Evolutionary conservation across 768 basidiomycete genomes (phyloP).

Genomic region (Myochromella boudieri): DNA sequence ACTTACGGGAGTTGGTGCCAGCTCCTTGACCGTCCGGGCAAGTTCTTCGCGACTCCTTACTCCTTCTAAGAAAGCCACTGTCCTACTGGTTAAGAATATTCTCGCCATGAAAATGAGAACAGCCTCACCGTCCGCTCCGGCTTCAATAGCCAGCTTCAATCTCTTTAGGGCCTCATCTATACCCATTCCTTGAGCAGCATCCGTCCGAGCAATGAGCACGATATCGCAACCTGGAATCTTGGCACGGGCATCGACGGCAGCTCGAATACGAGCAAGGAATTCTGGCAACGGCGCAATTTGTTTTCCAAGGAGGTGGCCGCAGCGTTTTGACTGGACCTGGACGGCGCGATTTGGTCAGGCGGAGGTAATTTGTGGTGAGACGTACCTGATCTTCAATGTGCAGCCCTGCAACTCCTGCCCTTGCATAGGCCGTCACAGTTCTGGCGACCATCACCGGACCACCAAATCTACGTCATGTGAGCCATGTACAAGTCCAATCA

Average conservation of each 20-base stretch:
- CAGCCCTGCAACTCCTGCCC: conserved; percentile 49
- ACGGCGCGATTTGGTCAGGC: not conserved
- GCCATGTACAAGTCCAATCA: not conserved
- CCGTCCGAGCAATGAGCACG: conserved; percentile 52
- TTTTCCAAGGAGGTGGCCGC: conserved; percentile 56
- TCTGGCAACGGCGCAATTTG: conserved; percentile 50
- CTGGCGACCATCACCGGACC: conserved; percentile 57
- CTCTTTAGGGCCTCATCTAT: conserved; percentile 50
- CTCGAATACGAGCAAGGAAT: conserved; percentile 51
- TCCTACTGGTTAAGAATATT: conserved; percentile 14
- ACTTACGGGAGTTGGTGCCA: conserved; percentile 41
- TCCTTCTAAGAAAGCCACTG: conserved; percentile 55
- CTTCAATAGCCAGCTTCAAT: conserved; percentile 43
- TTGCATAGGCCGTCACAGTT: conserved; percentile 49
- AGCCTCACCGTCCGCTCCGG: conserved; percentile 40
- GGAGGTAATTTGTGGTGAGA: not conserved
- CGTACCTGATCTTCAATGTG: conserved; percentile 59
- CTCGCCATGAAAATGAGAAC: not conserved
- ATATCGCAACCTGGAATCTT: conserved; percentile 47
- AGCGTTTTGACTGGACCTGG: conserved; percentile 46
- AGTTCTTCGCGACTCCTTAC: conserved; percentile 46
- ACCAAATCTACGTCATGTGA: conserved; percentile 36
- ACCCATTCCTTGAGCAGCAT: conserved; percentile 49
- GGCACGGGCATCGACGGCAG: conserved; percentile 48
- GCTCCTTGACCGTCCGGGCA: conserved; percentile 33